Percentiles rank a stretch among this genome's conserved stretches.
phyloP scores from a whole-genome alignment of 305 asterid species.

The Solanum hybrid region DNA sequence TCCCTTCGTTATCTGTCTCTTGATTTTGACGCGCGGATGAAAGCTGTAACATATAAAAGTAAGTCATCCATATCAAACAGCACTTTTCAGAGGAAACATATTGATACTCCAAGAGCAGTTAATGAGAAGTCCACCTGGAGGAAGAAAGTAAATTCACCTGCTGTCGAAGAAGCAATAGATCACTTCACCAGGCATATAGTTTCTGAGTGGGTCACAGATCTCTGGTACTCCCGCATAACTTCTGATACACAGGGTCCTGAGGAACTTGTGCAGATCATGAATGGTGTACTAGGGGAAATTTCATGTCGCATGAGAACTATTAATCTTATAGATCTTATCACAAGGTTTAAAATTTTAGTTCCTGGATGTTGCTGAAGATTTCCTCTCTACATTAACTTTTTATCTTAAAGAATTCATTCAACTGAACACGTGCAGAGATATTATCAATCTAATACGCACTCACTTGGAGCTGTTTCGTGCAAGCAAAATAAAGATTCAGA shows the following conservation, averaged over 20 bases:
- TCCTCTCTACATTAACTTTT: conserved; percentile 11
- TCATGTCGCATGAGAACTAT: conserved; percentile 70
- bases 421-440: conserved; percentile 52
- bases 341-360: conserved; percentile 43
- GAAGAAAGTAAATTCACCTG: conserved; percentile 80
- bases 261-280: conserved; percentile 81
- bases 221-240: conserved; percentile 92
- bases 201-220: conserved; percentile 93
- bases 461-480: conserved; percentile 82
- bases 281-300: conserved; percentile 75
- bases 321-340: conserved; percentile 78
- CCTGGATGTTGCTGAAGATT: conserved; percentile 15
- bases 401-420: conserved; percentile 12
- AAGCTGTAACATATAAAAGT: conserved; percentile 64
- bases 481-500: conserved; percentile 54
- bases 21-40: conserved; percentile 77
- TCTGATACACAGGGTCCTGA: conserved; percentile 87
- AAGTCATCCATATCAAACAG: conserved; percentile 34
- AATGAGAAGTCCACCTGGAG: conserved; percentile 66
- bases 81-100: conserved; percentile 27
- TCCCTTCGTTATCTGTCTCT: conserved; percentile 61
- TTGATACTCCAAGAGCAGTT: conserved; percentile 23
- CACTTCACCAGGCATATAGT: conserved; percentile 77
- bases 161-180: conserved; percentile 86
- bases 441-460: conserved; percentile 42